Evolutionary conservation across 495 filamentous ascomycete genomes (phyloP), one percentile per base, ranked within the genome.

Genomic region (Daldinia loculata): DNA sequence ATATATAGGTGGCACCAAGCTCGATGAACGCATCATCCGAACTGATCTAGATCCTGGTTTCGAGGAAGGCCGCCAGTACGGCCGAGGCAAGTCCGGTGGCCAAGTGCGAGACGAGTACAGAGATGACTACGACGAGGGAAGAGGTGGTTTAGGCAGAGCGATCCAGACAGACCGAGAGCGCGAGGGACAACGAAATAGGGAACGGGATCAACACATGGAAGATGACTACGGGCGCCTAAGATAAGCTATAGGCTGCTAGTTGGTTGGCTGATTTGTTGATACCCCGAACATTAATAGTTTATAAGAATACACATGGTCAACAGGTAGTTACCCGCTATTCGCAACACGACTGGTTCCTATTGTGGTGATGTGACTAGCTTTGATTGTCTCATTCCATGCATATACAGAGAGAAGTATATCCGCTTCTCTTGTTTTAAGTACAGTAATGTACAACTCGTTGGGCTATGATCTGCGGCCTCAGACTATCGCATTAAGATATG

Each of bases 41-140:
- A 96, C 95, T n/a, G 95, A 99, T 83, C 79, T 98, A 26, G 95
- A 99, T 76, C 93, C 95, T 51, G 95, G 96, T 9, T 99, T 99
- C 71, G 89, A 92, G 58, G 95, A 99, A 80, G 96, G 95, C 3
- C 88, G 95, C 56, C 95, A 99, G 81, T 99, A 98, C 77, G 94
- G 94, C 36, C 80, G 83, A 41, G 83, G 95, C 70, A 98, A 97
- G 79, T 97, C 93, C 61, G 95, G 95, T 62, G 95, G 95, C 27
- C 95, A 99, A 80, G 95, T 99, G 34, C 91, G 95, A 50, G 95
- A 99, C 77, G 96, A 98, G 81, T 99, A 99, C 80, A 88, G 95
- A 6, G 93, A 97, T 72, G 94, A 98, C 78, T 98, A 90, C 75
- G 95, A 99, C 74, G 94, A 96, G 17, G 95, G 95, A 6, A 88